phyloP scores from a whole-genome alignment of 1,284 basidiomycete species.

The Rhodotorula sp. region DNA sequence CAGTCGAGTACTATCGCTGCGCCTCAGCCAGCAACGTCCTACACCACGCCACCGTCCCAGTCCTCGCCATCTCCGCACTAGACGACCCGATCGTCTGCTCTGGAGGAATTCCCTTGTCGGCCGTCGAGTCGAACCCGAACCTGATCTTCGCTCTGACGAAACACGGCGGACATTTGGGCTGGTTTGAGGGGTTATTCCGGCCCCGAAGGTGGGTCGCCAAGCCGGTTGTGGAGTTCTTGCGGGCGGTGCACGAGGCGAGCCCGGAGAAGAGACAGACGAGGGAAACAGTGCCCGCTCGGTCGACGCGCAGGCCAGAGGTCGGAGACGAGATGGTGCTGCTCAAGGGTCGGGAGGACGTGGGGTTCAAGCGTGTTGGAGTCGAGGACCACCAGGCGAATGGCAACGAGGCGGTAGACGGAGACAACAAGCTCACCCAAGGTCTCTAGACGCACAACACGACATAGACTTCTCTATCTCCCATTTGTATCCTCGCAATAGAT shows the following conservation, averaged over 20 bases:
- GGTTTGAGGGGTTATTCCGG: slow-evolving; percentile 65
- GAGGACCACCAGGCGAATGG: slow-evolving; percentile 19
- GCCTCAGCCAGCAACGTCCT: slow-evolving; percentile 42
- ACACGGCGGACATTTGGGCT: slow-evolving; percentile 89
- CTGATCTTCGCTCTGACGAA: slow-evolving; percentile 71
- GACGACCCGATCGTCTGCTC: slow-evolving; percentile 80
- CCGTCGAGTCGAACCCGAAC: slow-evolving; percentile 59
- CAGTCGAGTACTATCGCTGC: slow-evolving; percentile 71
- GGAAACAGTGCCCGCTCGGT: slow-evolving; percentile 11
- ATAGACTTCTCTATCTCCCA: neutral
- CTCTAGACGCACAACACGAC: slow-evolving; percentile 4
- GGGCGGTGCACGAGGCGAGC: slow-evolving; percentile 36
- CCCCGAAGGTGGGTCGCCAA: slow-evolving; percentile 64
- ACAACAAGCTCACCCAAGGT: slow-evolving; percentile 19
- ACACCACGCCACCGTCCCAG: slow-evolving; percentile 44
- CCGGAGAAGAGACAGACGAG: neutral
- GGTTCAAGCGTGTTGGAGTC: slow-evolving; percentile 24
- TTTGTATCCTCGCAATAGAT: neutral
- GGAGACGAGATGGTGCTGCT: slow-evolving; percentile 38
- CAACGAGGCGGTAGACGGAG: slow-evolving; percentile 10
- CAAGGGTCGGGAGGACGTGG: slow-evolving; percentile 19
- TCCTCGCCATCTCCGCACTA: slow-evolving; percentile 78
- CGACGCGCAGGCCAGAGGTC: slow-evolving; percentile 1
- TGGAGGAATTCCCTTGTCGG: slow-evolving; percentile 35
- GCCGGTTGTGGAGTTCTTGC: slow-evolving; percentile 65